Conservation (phyloP, 306 rosid genomes). For the Rubus parviflorus region DNA sequence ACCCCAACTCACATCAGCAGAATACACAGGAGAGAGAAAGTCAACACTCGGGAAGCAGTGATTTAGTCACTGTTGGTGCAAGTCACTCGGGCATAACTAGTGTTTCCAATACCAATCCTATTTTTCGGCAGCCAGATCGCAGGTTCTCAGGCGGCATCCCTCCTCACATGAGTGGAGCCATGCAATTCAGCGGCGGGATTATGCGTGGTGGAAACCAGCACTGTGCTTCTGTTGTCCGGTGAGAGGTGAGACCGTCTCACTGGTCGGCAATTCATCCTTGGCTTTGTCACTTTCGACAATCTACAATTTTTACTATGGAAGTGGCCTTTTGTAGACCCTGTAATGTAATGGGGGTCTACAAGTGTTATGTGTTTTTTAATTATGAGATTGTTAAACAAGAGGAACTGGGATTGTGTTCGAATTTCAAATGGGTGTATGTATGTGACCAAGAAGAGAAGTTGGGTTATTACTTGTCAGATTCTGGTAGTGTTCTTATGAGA, state of each 20-base stretch:
- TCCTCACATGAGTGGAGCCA: constrained; percentile 37
- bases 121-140: constrained; percentile 42
- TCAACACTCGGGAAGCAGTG: constrained; percentile 33
- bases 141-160: constrained; percentile 48
- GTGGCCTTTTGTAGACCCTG: neutral
- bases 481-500: neutral
- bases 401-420: neutral
- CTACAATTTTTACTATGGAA: neutral
- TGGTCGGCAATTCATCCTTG: constrained; percentile 94
- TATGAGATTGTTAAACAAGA: neutral
- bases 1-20: constrained; percentile 29
- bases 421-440: neutral
- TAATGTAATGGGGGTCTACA: neutral
- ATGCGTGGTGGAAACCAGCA: constrained; percentile 47
- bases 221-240: constrained; percentile 55
- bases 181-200: constrained; percentile 56
- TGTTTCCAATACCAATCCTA: constrained; percentile 35
- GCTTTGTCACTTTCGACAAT: constrained; percentile 48
- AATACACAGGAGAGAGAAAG: constrained; percentile 32
- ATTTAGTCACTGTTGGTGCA: constrained; percentile 39
- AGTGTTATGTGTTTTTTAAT: neutral
- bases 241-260: constrained; percentile 36
- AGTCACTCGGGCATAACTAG: constrained; percentile 48
- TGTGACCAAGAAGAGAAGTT: neutral
- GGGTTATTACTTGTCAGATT: neutral